These are phyloP conservation scores for Aspergillus bombycis DNA, from an alignment of 2,329 filamentous ascomycete genomes.

Conservation along the genomic window DNA sequence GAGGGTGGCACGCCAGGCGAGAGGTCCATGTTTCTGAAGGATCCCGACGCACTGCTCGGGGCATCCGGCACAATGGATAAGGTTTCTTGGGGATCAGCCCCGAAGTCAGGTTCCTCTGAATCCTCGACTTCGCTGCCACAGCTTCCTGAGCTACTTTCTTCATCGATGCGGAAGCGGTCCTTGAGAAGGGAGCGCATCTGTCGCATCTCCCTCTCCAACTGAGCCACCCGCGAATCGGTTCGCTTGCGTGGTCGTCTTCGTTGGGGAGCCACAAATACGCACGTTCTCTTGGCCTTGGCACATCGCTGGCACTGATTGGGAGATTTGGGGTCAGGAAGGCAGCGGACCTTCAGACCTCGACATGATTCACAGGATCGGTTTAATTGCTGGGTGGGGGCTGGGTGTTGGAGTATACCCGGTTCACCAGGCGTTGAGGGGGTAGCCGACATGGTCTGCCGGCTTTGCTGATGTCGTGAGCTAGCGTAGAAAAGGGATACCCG, in stretches of 20 bases:
- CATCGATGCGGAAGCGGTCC: constrained; percentile 31
- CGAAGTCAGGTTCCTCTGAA: constrained; percentile 27
- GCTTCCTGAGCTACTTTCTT: constrained; percentile 34
- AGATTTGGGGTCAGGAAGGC: constrained; percentile 34
- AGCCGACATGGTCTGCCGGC: constrained; percentile 29
- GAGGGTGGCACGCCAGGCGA: constrained; percentile 27
- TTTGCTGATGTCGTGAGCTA: neutral
- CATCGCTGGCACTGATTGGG: constrained; percentile 42
- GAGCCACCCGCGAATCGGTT: constrained; percentile 41
- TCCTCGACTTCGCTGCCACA: constrained; percentile 30
- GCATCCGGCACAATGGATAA: constrained; percentile 25
- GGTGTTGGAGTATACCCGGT: constrained; percentile 20
- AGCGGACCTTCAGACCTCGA: constrained; percentile 41
- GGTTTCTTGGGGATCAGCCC: constrained; percentile 23
- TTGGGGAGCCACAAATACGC: constrained; percentile 41
- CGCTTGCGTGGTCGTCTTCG: constrained; percentile 40
- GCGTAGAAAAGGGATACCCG: neutral
- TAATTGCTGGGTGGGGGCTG: constrained; percentile 31
- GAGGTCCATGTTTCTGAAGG: constrained; percentile 26
- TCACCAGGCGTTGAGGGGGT: constrained; percentile 26
- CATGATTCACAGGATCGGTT: constrained; percentile 44
- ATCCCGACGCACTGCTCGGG: constrained; percentile 24
- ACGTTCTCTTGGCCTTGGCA: constrained; percentile 36
- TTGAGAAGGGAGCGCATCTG: constrained; percentile 42
- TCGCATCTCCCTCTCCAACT: constrained; percentile 42